Evolutionary conservation across 1,139 yeast genomes (phyloP), one percentile per base, ranked within the genome.

Genomic region (Zygosaccharomyces sapae): DNA sequence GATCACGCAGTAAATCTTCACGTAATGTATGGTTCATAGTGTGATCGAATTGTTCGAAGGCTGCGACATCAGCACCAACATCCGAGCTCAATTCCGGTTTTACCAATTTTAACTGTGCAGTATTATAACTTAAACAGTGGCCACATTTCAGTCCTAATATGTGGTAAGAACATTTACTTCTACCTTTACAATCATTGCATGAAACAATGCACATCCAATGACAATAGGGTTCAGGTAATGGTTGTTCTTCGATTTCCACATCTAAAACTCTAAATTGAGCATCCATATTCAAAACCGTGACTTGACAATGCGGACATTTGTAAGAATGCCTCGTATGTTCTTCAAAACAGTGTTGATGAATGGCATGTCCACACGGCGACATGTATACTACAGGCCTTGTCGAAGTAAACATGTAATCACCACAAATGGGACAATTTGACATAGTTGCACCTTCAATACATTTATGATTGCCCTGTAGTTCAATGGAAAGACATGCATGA

Each of bases 351-450:
- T 69, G 65, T 62, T 88, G 89, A 68, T 90, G 97, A 52, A 90
- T 89, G 42, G 95, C 87, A 68, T 90, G 97, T 3, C 97, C 97
- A 67, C 97, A 90, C 43, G 80, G 77, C 2, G 65, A 60, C 96
- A 90, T 88, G 65, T 89, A 88, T 13, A 88, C 95, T 35, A 89
- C 95, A 25, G 89, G 84, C 59, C 75, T 77, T 4, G 86, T 81
- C 12, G 94, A 83, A 5, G 89, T 85, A 64, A 90, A 90, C 77
- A 90, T 79, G 64, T 83, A 89, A 58, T 89, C 97, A 51, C 86
- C 88, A 68, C 97, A 90, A 33, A 90, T 87, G 1, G 96, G 95
- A 65, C 97, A 90, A 64, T 89, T 83, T 51, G 95, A 85, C 63
- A 86, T 94, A 1, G 96, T 88, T 4, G 95, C 82, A 57, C 88